Evolutionary conservation across 2,329 filamentous ascomycete genomes (phyloP), one percentile per base, ranked within the genome.

Genomic region (Lachnellula subtilissima): DNA sequence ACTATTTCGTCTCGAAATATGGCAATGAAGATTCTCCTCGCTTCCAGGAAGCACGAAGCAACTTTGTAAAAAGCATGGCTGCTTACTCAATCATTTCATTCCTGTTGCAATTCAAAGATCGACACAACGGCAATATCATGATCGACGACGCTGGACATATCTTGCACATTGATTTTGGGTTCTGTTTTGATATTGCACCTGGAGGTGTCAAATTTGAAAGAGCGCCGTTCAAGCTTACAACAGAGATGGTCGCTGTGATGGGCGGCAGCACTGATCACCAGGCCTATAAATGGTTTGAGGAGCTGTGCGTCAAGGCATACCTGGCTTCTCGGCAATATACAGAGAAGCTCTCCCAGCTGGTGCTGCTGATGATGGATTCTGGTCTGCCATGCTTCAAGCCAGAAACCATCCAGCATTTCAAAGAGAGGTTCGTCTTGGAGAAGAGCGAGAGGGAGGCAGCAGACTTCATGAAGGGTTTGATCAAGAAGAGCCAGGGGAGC

Each of bases 111-210:
- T 97, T 99, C 85, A 99, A 99, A 74, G 94, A 99, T 71, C 87
- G 94, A 3, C 94, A 99, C 76, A 99, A 99, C 72, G 94, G 94
- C 60, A 99, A 99, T 77, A 99, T 99, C 77, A 99, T 99, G 95
- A 86, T 99, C 61, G 93, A 99, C 71, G 93, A 97, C 68, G 89
- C 88, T 0, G 94, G 95, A 4, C 94, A 99, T 74, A 96, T 99
- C 67, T 83, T 99, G 53, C 94, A 99, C 76, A 97, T 99, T 65
- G 94, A 99, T 72, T 99, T 99, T 69, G 94, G 94, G 9, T 99
- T 99, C 81, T 97, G 93, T 76, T 99, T 99, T 74, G 95, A 99
- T 69, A 97, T 99, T 65, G 94, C 92, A 1, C 94, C 94, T 0
- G 94, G 94, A 48, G 94, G 95, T 58, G 91, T 99, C 68, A 93